Conservation (phyloP, 2,329 filamentous ascomycete species). For the Blumeria graminis region DNA sequence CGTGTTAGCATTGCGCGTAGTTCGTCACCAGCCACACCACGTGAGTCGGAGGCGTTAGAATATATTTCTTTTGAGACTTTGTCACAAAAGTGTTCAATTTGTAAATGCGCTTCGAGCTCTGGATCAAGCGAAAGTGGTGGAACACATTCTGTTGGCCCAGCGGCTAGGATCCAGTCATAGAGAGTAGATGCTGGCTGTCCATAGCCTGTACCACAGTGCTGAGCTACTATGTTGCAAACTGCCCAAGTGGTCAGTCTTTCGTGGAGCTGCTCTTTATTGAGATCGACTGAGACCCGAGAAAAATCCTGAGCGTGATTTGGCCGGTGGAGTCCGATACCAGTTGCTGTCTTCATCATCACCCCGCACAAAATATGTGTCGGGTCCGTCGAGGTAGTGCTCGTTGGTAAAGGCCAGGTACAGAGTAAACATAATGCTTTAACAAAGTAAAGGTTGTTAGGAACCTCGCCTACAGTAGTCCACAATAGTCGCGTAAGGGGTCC, state of each 20-base stretch:
- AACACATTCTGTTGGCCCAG: constrained; percentile 32
- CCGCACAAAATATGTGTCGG: constrained; percentile 57
- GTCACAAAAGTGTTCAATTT: constrained; percentile 52
- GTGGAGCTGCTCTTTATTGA: constrained; percentile 56
- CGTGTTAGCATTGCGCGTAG: constrained; percentile 41
- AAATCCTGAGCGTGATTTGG: constrained; percentile 69
- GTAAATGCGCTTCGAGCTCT: constrained; percentile 42
- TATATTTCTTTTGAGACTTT: constrained; percentile 62
- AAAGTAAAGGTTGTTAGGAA: constrained; percentile 56
- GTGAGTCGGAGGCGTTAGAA: constrained; percentile 49
- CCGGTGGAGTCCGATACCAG: constrained; percentile 59
- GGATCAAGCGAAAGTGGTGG: constrained; percentile 29
- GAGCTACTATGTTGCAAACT: constrained; percentile 63
- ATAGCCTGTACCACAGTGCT: constrained; percentile 61
- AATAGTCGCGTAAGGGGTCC: constrained; percentile 44
- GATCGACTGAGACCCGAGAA: constrained; percentile 46
- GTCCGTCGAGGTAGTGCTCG: constrained; percentile 57
- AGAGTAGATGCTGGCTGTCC: constrained; percentile 57
- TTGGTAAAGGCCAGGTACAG: constrained; percentile 63
- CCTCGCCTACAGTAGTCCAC: constrained; percentile 54
- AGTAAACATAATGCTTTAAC: constrained; percentile 61
- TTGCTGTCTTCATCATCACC: constrained; percentile 71
- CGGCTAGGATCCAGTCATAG: constrained; percentile 50
- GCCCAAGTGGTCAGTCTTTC: constrained; percentile 66
- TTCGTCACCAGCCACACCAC: constrained; percentile 43